Conservation (phyloP, 2,329 filamentous ascomycete genomes). For the Sphaerulina populicola region DNA sequence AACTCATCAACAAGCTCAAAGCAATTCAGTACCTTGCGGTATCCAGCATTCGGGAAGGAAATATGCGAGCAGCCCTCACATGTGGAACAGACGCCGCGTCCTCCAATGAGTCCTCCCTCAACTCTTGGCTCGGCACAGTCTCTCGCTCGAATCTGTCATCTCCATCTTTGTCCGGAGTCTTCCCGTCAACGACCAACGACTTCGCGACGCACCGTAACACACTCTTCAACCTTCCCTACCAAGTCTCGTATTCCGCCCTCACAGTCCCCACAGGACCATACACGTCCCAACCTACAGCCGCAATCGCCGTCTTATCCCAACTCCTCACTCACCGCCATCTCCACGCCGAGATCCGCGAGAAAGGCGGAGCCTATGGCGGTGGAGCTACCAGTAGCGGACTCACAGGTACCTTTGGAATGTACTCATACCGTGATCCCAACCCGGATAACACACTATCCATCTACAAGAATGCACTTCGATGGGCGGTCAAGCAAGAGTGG, state of each 20-base stretch:
- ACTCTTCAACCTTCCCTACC: conserved; percentile 90
- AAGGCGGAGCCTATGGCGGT: conserved; percentile 91
- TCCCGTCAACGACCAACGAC: conserved; percentile 26
- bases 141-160: conserved; percentile 12
- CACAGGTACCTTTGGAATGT: conserved; percentile 84
- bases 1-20: conserved; percentile 60
- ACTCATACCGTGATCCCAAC: conserved; percentile 94
- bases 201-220: conserved; percentile 48
- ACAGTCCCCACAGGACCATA: conserved; percentile 80
- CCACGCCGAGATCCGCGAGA: conserved; percentile 95
- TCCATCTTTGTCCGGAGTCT: not conserved
- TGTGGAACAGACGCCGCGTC: conserved; percentile 67
- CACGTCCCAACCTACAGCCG: conserved; percentile 62
- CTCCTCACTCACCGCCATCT: conserved; percentile 93
- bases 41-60: conserved; percentile 47
- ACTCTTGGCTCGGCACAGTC: conserved; percentile 54
- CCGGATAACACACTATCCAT: conserved; percentile 79
- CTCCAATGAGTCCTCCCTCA: conserved; percentile 62
- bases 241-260: conserved; percentile 88
- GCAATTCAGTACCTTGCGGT: conserved; percentile 73
- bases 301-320: conserved; percentile 80
- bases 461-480: conserved; percentile 72
- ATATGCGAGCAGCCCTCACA: conserved; percentile 72
- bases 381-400: conserved; percentile 74
- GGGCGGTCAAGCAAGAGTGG: conserved; percentile 76